Evolutionary conservation across 1,139 yeast genomes (phyloP), one percentile per base, ranked within the genome.

Genomic region (Hemisphaericaspora subhashii): DNA sequence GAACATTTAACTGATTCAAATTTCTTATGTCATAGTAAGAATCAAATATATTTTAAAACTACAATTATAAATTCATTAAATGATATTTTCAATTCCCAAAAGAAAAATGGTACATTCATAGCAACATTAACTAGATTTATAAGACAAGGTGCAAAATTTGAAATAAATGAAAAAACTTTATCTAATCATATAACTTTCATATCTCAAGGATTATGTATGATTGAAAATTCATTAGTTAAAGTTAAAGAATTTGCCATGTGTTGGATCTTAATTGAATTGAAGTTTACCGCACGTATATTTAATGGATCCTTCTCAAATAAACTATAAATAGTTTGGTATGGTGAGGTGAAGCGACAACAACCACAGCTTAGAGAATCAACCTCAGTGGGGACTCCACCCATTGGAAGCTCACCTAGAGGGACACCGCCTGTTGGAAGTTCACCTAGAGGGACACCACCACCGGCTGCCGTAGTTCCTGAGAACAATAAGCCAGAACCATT

Each of bases 61-160:
- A 54, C 45, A 31, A 41, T 66, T 2, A 50, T 79, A 31, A 60
- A 55, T 11, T 58, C 58, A 13, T 58, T 75, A 46, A 75, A 74
- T 25, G 74, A 68, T 4, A 56, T 62, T 31, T 75, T 78, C 54
- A 69, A 69, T 40, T 58, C 66, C 4, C 55, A 76, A 11, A 77
- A 66, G 48, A 78, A 74, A 46, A 80, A 77, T 48, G 79, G 79
- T 10, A 65, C 75, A 13, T 53, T 80, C 17, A 59, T 79, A 27
- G 78, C 83, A 7, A 68, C 70, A 6, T 61, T 79, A 28, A 65
- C 80, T 0, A 65, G 77, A 41, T 67, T 74, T 27, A 62, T 80
- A 2, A 62, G 81, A 33, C 72, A 72, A 44, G 73, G 71, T 31
- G 58, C 79, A 1, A 45, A 45, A 18, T 64, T 63, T 47, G 67